phyloP scores from a whole-genome alignment of 805 yeast genomes.

The Sugiyamaella qingdaonensis region DNA sequence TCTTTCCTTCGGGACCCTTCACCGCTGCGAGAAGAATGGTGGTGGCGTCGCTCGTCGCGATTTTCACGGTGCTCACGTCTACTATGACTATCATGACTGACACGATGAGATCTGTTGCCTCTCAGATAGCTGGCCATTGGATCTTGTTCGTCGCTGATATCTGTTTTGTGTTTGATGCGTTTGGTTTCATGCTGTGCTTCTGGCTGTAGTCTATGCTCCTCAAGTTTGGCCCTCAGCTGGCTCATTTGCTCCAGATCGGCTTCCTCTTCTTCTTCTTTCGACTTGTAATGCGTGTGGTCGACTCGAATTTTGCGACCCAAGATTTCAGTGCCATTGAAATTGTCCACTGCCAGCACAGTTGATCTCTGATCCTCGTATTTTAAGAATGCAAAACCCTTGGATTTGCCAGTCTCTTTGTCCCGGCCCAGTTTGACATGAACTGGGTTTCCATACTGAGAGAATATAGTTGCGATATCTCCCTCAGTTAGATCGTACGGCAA shows the following conservation, averaged over 20 bases:
- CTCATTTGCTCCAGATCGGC: constrained; percentile 8
- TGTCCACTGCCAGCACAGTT: constrained; percentile 82
- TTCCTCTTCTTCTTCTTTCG: constrained; percentile 39
- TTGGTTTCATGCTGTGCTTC: background rate
- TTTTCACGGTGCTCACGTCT: background rate
- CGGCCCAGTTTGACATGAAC: constrained; percentile 66
- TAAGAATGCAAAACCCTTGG: constrained; percentile 74
- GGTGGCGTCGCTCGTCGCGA: background rate
- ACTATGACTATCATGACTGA: background rate
- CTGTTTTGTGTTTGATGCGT: background rate
- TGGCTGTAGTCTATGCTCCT: background rate
- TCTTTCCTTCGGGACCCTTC: background rate
- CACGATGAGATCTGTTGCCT: background rate
- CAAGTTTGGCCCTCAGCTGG: background rate
- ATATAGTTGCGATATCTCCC: constrained; percentile 69
- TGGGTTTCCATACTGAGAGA: constrained; percentile 88
- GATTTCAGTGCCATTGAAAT: constrained; percentile 64
- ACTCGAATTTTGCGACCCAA: constrained; percentile 54
- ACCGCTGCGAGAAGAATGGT: background rate
- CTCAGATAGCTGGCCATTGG: constrained; percentile 15
- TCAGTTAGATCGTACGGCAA: constrained; percentile 63
- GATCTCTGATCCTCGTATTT: constrained; percentile 80
- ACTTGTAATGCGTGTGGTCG: constrained; percentile 65
- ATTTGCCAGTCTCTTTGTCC: constrained; percentile 59
- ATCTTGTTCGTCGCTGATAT: constrained; percentile 10